Evolutionary conservation across 2,329 filamentous ascomycete species (phyloP), one percentile per base, ranked within the genome.

Genomic region (Shiraia bambusicola): DNA sequence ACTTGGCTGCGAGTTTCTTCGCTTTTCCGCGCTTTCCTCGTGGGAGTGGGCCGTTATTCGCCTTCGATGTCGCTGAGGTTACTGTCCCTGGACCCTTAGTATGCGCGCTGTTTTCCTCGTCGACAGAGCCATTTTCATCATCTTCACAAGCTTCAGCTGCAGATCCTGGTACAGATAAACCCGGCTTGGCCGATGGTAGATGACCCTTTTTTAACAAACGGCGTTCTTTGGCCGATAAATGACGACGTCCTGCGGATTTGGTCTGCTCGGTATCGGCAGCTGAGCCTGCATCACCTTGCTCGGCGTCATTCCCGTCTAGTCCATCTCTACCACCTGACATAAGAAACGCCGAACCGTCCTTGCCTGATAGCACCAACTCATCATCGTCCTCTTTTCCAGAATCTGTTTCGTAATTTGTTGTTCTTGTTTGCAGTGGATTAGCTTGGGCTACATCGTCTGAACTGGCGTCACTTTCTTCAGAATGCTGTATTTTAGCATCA

Each of bases 1-100:
- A 98, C 66, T 95, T 96, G 44, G 81, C 75, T 3, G 88, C 88
- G 2, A 88, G 83, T 67, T 93, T 95, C 74, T 94, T 95, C 30
- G 84, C 83, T 65, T 95, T 95, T 45, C 79, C 79, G 43, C 81
- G 83, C 66, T 94, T 89, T 22, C 90, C 89, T 42, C 91, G 83
- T 11, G 77, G 69, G 1, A 69, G 54, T 1, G 67, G 61, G 0
- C 45, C 50, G 55, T 60, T 55, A 42, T 49, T 56, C 16, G 52
- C 49, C 34, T 63, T 66, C 2, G 59, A 59, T 15, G 50, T 49
- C 45, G 62, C 52, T 2, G 61, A 57, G 13, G 55, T 56, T 2
- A 61, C 61, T 52, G 49, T 67, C 13, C 42, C 61, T 4, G 59
- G 51, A 10, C 48, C 45, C 33, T 55, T 61, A 1, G 45, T 32